Evolutionary conservation across 257 asterid species (phyloP), one percentile per base, ranked within the genome.

Genomic region (Jasminum sambac): DNA sequence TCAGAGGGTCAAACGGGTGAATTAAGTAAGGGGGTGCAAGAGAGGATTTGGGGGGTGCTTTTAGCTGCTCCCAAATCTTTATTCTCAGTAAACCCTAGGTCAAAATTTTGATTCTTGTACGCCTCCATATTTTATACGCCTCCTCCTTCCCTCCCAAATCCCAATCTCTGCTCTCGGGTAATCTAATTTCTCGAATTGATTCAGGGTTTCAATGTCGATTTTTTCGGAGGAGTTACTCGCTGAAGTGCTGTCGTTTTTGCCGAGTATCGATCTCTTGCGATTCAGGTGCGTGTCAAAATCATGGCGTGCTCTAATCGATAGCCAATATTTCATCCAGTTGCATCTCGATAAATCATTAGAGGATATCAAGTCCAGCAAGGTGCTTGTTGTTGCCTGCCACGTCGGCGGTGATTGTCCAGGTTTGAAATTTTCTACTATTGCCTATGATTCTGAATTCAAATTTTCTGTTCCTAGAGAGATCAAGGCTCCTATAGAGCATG

Each of bases 251-350:
- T 64, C 52, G 0, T 37, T 48, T 16, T 42, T 66, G 23, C 70
- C 40, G 1, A 60, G 25, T 10, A 40, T 21, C 7, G 12, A 12
- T 66, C 71, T 66, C 6, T 0, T 66, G 19, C 60, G 42, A 9
- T 13, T 66, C 21, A 13, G 71, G 61, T 36, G 7, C n/a, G 71
- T 42, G 21, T 66, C 71, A 8, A 66, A 43, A 66, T 44, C 71
- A 66, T 44, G 71, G 71, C 42, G 42, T 43, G 61, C 40, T 66
- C 17, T 42, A 12, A 66, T 66, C 12, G 71, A 44, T 7, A 21
- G 39, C 2, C 9, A 14, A 4, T 14, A n/a, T 66, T 7, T 66
- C 21, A 2, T 19, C 60, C 26, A 42, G 10, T 10, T 42, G 71
- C 61, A 66, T 46, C 44, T 66, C 12, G 13, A 41, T 66, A 30